Conservation (phyloP, 2,329 filamentous ascomycete genomes). For the Talaromyces verruculosus region DNA sequence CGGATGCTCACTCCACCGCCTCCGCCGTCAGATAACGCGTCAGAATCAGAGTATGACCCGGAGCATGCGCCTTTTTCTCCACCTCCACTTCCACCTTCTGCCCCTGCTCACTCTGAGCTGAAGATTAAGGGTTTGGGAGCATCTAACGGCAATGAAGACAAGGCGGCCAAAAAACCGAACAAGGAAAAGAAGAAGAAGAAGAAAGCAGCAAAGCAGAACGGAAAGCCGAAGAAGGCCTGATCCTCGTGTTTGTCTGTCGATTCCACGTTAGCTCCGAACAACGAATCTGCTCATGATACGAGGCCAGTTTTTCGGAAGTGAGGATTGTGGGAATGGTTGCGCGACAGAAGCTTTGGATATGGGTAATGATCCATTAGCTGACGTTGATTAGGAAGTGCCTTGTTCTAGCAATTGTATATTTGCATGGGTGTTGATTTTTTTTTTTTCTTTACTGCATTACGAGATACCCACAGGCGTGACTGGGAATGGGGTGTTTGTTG, state of each 20-base stretch:
- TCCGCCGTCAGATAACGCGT: slow-evolving; percentile 30
- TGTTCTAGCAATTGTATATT: not conserved
- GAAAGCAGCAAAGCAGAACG: slow-evolving; percentile 3
- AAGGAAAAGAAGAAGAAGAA: slow-evolving; percentile 17
- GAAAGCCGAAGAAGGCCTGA: slow-evolving; percentile 3
- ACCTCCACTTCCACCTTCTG: slow-evolving; percentile 20
- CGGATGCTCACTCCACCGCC: slow-evolving; percentile 26
- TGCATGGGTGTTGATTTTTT: not conserved
- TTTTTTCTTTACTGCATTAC: slow-evolving; percentile 10
- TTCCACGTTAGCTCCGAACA: not conserved
- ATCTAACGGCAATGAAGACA: slow-evolving; percentile 9
- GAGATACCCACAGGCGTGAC: slow-evolving; percentile 16
- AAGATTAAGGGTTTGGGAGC: slow-evolving; percentile 10
- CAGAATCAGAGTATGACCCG: slow-evolving; percentile 24
- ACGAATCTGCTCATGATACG: not conserved
- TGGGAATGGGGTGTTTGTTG: slow-evolving; percentile 9
- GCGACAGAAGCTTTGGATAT: not conserved
- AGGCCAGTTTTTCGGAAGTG: not conserved
- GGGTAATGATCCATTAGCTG: not conserved
- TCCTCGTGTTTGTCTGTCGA: not conserved
- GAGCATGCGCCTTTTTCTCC: slow-evolving; percentile 24
- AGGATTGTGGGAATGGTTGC: not conserved
- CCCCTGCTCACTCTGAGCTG: not conserved
- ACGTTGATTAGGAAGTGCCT: slow-evolving; percentile 7
- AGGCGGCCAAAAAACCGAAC: slow-evolving; percentile 6